Conservation (phyloP, 2,329 filamentous ascomycete species). For the Verticillium tricorpus region DNA sequence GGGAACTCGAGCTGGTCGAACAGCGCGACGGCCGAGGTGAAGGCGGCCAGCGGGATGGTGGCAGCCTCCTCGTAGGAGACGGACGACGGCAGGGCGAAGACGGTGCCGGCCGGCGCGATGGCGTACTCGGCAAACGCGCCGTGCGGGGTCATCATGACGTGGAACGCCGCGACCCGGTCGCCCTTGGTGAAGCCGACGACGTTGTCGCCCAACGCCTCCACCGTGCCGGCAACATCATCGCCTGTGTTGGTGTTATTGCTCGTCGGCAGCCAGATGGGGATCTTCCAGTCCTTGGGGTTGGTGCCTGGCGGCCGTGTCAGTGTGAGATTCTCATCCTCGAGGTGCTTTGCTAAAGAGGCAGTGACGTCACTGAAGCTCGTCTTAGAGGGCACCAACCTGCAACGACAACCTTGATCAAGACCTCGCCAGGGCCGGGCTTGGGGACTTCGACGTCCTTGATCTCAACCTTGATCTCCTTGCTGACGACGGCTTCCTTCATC, state of each 20-base stretch:
- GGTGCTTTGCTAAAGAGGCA: too few species aligned
- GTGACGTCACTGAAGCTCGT: neutral
- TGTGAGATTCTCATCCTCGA: too few species aligned
- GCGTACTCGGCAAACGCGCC: conserved; percentile 61
- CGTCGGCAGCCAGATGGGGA: conserved; percentile 4
- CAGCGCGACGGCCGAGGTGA: conserved; percentile 49
- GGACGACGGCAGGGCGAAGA: conserved; percentile 47
- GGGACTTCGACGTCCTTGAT: conserved; percentile 10
- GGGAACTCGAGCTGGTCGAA: conserved; percentile 43
- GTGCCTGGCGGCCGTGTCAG: conserved; percentile 10
- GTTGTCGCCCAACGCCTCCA: conserved; percentile 14
- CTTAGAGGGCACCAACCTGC: conserved; percentile 3
- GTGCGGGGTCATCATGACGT: conserved; percentile 43
- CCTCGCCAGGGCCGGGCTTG: conserved; percentile 13
- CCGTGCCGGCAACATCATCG: conserved; percentile 19
- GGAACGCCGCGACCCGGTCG: conserved; percentile 43
- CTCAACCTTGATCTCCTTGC: conserved; percentile 6
- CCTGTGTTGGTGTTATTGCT: conserved; percentile 15
- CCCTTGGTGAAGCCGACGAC: conserved; percentile 21
- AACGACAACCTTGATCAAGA: conserved; percentile 17
- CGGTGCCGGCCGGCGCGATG: conserved; percentile 49
- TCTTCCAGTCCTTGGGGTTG: conserved; percentile 24
- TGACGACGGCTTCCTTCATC: conserved; percentile 14
- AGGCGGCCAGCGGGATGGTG: conserved; percentile 50
- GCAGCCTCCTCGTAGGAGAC: conserved; percentile 52